Percentiles rank a stretch among this genome's conserved stretches.
phyloP scores from a whole-genome alignment of 1,284 basidiomycete genomes.

The Pisolithus thermaeus region DNA sequence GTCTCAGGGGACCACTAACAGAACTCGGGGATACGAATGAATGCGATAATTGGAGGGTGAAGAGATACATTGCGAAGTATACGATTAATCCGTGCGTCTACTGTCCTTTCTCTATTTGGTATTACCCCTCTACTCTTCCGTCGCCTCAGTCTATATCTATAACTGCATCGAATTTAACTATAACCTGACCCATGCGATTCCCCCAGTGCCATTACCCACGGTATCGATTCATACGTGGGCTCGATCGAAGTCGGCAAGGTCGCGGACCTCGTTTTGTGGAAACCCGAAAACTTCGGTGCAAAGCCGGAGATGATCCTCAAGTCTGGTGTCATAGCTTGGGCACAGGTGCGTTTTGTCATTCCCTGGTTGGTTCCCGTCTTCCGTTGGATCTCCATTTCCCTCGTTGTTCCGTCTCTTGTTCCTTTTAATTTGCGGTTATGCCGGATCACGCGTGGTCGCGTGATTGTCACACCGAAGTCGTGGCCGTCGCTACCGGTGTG shows the following conservation, averaged over 20 bases:
- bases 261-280: constrained; percentile 95
- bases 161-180: no score
- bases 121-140: no score
- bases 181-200: background rate
- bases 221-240: constrained; percentile 87
- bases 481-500: no score
- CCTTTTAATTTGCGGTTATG: constrained; percentile 53
- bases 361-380: background rate
- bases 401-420: constrained; percentile 43
- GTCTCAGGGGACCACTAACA: constrained; percentile 65
- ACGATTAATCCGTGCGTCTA: constrained; percentile 90
- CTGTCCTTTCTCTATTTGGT: background rate
- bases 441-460: no score
- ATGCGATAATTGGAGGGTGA: constrained; percentile 92
- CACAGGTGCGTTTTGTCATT: constrained; percentile 50
- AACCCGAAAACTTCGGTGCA: constrained; percentile 86
- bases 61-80: constrained; percentile 95
- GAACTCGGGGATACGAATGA: constrained; percentile 59
- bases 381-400: background rate
- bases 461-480: no score
- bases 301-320: constrained; percentile 93
- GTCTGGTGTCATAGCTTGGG: constrained; percentile 89
- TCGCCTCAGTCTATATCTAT: no score
- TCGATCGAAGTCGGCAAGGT: constrained; percentile 79
- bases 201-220: constrained; percentile 85